phyloP scores from a whole-genome alignment of 2,329 filamentous ascomycete genomes.

The Penicillium sclerotigenum region DNA sequence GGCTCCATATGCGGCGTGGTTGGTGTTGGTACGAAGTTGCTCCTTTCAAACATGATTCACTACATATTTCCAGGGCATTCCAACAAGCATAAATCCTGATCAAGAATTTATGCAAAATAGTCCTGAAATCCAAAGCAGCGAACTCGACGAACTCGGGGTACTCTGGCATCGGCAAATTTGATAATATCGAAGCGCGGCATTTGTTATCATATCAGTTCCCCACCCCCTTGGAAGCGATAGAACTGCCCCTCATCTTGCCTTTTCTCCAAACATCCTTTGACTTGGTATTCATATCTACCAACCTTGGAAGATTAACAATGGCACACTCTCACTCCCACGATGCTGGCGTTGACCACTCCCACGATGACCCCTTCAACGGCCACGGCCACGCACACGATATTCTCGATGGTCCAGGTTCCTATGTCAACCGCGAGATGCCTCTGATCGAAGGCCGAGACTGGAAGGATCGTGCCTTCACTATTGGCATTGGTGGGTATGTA shows the following conservation, averaged over 20 bases:
- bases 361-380: slow-evolving; percentile 56
- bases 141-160: slow-evolving; percentile 15
- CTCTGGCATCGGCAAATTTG: slow-evolving; percentile 16
- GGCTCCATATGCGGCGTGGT: background rate
- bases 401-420: slow-evolving; percentile 88
- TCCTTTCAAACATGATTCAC: background rate
- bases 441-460: slow-evolving; percentile 85
- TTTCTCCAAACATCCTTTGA: background rate
- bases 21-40: background rate
- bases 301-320: slow-evolving; percentile 18
- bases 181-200: slow-evolving; percentile 17
- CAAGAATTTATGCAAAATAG: background rate
- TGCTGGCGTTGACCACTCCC: slow-evolving; percentile 41
- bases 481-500: slow-evolving; percentile 92
- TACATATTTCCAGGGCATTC: background rate
- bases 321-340: slow-evolving; percentile 44
- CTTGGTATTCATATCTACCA: background rate
- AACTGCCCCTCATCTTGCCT: slow-evolving; percentile 16
- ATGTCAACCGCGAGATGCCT: slow-evolving; percentile 85
- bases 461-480: slow-evolving; percentile 84
- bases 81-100: background rate
- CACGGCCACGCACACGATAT: slow-evolving; percentile 97
- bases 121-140: slow-evolving; percentile 6
- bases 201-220: slow-evolving; percentile 18
- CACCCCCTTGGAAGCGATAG: slow-evolving; percentile 6